Evolutionary conservation across 2,329 filamentous ascomycete species (phyloP), one percentile per base, ranked within the genome.

Genomic region (Xylariaceae sp.): DNA sequence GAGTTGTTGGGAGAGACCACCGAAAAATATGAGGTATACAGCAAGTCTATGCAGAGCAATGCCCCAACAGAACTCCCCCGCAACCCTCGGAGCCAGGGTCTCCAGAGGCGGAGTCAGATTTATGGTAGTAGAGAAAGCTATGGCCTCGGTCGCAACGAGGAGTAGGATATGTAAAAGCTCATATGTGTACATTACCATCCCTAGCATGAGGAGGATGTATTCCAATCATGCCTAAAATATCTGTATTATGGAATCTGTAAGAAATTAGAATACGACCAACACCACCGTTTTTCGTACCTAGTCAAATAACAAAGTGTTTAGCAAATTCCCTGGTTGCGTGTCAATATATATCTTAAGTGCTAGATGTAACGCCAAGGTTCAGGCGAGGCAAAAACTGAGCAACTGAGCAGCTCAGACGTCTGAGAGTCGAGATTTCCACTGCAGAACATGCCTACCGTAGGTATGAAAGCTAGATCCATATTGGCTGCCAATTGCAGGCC

Each of bases 1-100:
- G 83, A 86, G 72, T 48, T 74, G 58, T 59, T 72, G 12, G 76
- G 76, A 31, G 67, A 75, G 23, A 67, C 63, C 46, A 39, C 55
- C 39, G 17, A 61, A 14, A 47, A 69, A 16, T 71, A 76, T 53
- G 67, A 70, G 66, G 48, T 67, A 9, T 57, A 64, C 46, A 11
- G 24, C 44, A 47, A 50, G 36, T 24, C 52, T 16, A 53, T 50
- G 8, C 4, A 58, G 37, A 37, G 24, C 53, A 16, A 8, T 6
- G 39, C 24, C 23, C 5, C 34, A n/a, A n/a, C 58, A 7, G 21
- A 58, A 17, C 8, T 51, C 16, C 53, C 48, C 23, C 24, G 29
- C 26, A 63, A 53, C 31, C 41, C 54, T 2, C 53, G 1, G n/a
- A 29, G 14, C 4, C 16, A 47, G 2, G 43, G 31, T 16, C 7